phyloP scores from a whole-genome alignment of 805 yeast species.

The Candida maesae region DNA sequence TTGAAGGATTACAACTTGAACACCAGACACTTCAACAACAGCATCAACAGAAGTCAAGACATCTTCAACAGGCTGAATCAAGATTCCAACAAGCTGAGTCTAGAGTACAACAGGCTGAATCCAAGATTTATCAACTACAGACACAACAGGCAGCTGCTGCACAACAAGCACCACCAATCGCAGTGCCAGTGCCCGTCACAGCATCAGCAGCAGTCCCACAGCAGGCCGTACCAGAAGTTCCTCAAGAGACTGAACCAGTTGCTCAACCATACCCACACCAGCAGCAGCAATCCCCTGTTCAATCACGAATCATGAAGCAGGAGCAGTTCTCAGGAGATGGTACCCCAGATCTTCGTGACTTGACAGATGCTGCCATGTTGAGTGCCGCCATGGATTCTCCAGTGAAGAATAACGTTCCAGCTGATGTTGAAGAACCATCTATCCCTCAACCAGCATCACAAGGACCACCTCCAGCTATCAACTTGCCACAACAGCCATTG shows the following conservation, averaged over 20 bases:
- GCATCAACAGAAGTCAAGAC: conserved; percentile 9
- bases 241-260: not conserved
- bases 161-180: conserved; percentile 1
- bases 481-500: not conserved
- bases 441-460: not conserved
- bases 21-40: conserved; percentile 12
- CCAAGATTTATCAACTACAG: conserved; percentile 7
- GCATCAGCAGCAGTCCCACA: too few relatives aligned
- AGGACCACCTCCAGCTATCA: not conserved
- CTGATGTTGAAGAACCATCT: not conserved
- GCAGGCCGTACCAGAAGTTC: conserved; percentile 1
- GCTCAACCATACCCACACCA: conserved; percentile 3
- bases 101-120: conserved; percentile 8
- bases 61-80: conserved; percentile 7
- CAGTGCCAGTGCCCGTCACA: too few relatives aligned
- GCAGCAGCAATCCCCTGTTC: conserved; percentile 4
- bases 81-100: conserved; percentile 9
- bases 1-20: conserved; percentile 10
- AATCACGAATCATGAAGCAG: conserved; percentile 1
- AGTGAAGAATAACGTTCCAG: conserved; percentile 1
- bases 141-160: conserved; percentile 6
- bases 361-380: conserved; percentile 23
- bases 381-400: conserved; percentile 23
- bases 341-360: conserved; percentile 29
- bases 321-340: conserved; percentile 17